Evolutionary conservation across 2,329 filamentous ascomycete species (phyloP), one percentile per base, ranked within the genome.

Genomic region (Waltergamsia citrina): DNA sequence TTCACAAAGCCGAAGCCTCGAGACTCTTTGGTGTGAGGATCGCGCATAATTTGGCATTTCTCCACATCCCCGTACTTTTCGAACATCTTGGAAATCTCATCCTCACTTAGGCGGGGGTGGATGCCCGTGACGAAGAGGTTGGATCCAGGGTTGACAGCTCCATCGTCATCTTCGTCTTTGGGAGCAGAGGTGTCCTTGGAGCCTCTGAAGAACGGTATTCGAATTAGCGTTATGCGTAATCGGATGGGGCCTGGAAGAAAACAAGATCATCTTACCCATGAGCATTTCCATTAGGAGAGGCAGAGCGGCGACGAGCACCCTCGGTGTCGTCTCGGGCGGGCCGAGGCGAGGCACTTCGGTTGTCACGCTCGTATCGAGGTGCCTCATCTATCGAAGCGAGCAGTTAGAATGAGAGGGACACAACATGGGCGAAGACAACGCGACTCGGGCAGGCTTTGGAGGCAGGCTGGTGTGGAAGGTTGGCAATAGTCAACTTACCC

Each of bases 121-220:
- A 98, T 98, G 49, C 92, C 92, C 43, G 92, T 98, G 46, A 98
- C 92, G 60, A 98, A 98, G 39, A 98, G 82, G 68, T 98, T 98
- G 46, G 92, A 95, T 48, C 92, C 92, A 42, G 87, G 84, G 65
- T 98, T 98, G 54, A 83, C 57, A 43, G 88, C 81, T 47, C 82
- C 83, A 50, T 85, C 81, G 48, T 93, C 86, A 41, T 76, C 85
- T 26, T 67, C 65, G 26, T 61, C 58, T 43, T 57, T 59, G 39
- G 57, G 56, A 44, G 62, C 67, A 37, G 66, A 65, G 29, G 69
- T 65, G 35, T 71, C 72, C 51, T 76, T 75, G 37, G 63, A 58
- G 39, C 60, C 61, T 36, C 32, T 32, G 34, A 9, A 15, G 7
- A 11, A 29, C 12, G 10, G 23, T 11, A 15, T 21, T 7, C 19